A percentile compares a stretch with the other conserved stretches of the same genome.
Evolutionary conservation across 345 rosid species (phyloP).

Genomic region (Aethionema arabicum): DNA sequence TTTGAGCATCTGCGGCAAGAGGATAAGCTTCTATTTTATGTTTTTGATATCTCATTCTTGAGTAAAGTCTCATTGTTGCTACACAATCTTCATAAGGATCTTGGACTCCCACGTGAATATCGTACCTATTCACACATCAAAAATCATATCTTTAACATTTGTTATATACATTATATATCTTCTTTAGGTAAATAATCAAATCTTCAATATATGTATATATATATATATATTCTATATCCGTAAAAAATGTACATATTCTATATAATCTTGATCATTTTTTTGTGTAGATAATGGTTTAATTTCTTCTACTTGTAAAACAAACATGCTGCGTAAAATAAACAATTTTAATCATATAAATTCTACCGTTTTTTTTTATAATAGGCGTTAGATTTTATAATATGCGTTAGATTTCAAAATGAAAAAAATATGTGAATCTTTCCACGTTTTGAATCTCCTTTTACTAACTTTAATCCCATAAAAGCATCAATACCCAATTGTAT

Average conservation of each 20-base stretch:
- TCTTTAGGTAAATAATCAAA: neutral
- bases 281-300: neutral
- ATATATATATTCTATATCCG: too few species aligned
- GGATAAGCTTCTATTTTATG: slow-evolving; percentile 64
- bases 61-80: slow-evolving; percentile 88
- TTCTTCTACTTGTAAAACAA: neutral
- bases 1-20: slow-evolving; percentile 69
- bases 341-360: neutral
- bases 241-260: too few species aligned
- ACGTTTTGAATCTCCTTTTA: slow-evolving; percentile 17
- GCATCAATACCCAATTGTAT: slow-evolving; percentile 31
- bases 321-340: neutral
- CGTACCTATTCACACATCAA: slow-evolving; percentile 48
- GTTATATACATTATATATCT: neutral
- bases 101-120: slow-evolving; percentile 72
- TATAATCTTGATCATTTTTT: too few species aligned
- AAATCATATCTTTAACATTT: slow-evolving; percentile 5
- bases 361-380: too few species aligned
- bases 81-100: slow-evolving; percentile 86
- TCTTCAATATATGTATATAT: neutral
- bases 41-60: slow-evolving; percentile 71
- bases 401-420: neutral
- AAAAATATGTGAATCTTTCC: slow-evolving; percentile 19
- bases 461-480: slow-evolving; percentile 30
- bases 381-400: neutral